Base-by-base conservation (phyloP, 352 stramenopile genomes). In the Albugo candida region DNA sequence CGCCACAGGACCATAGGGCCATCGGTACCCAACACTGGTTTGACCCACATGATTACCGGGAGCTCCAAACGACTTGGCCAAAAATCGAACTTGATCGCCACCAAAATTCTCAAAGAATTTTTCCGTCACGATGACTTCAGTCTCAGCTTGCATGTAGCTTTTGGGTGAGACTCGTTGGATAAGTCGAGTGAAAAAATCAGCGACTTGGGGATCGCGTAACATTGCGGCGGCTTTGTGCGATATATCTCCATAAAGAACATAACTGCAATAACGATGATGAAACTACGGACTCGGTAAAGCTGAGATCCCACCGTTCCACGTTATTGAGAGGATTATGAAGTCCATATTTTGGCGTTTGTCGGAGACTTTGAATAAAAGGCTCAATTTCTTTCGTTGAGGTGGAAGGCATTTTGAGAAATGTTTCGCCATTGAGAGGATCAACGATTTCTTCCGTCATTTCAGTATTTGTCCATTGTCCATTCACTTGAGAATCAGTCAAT, bases 301-400 rank as follows among this genome's bases (percentile, higher is more conserved):
- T 24, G 3, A 24, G 17, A 43, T 43, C 54, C 55, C 97, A 99
- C 53, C 93, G 76, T 51, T 98, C 85, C 31, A 93, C 70, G 60
- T 97, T 96, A 75, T 98, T 98, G 43, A 97, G 72, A 21, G 95
- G 94, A 69, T 99, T 99, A 76, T 99, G 95, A 41, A 98, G 64
- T 0, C 95, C 95, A 56, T 91, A 93, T 74, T 99, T 99, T 11
- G 93, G 83, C 46, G 88, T 93, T 21, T 59, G 72, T 13, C 60
- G 65, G 67, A 98, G 82, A 56, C 78, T 95, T 34, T 95, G 66
- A 27, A 97, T 71, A 52, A 98, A 99, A 2, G 81, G 78, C 45
- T 65, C 43, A 12, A 97, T 60, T 61, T 97, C 92, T 37, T 75
- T 48, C 52, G 62, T 72, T 53, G 92, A 67, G 45, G 93, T 97